phyloP scores from a whole-genome alignment of 1,139 yeast species.

The Candida tunisiensis region DNA sequence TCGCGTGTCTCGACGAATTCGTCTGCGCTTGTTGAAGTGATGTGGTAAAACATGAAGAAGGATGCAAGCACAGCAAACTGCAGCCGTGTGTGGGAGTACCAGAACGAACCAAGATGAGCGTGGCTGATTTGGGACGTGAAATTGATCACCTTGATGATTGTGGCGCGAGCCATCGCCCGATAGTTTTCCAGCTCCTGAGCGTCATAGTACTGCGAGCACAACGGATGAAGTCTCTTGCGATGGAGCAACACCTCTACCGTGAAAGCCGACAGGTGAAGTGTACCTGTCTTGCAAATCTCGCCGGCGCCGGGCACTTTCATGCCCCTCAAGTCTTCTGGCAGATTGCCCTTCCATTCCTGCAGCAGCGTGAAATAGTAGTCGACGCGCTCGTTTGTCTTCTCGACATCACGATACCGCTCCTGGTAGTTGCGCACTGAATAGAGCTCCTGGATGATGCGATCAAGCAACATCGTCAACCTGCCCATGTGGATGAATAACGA shows the following conservation, averaged over 20 bases:
- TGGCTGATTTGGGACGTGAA: slow-evolving; percentile 20
- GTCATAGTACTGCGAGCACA: slow-evolving; percentile 8
- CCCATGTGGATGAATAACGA: slow-evolving; percentile 16
- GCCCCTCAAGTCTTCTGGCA: slow-evolving; percentile 15
- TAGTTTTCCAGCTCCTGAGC: no score
- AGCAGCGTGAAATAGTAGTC: slow-evolving; percentile 10
- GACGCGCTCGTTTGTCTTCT: slow-evolving; percentile 7
- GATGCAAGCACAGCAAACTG: slow-evolving; percentile 19
- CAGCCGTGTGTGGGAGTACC: slow-evolving; percentile 19
- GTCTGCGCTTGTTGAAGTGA: slow-evolving; percentile 14
- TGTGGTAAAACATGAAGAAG: slow-evolving; percentile 17
- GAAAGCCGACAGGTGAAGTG: slow-evolving; percentile 16
- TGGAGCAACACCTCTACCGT: slow-evolving; percentile 18
- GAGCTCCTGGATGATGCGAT: slow-evolving; percentile 12
- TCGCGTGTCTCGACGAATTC: slow-evolving; percentile 16
- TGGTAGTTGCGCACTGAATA: slow-evolving; percentile 11
- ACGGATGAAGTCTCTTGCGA: slow-evolving; percentile 11
- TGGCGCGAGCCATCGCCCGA: slow-evolving; percentile 14
- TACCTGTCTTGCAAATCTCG: slow-evolving; percentile 18
- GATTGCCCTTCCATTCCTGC: slow-evolving; percentile 12
- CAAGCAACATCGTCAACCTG: slow-evolving; percentile 15
- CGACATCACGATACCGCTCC: slow-evolving; percentile 8
- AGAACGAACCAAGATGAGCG: slow-evolving; percentile 20
- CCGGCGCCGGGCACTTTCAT: slow-evolving; percentile 12
- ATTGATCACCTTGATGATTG: slow-evolving; percentile 15